Evolutionary conservation across 768 basidiomycete genomes (phyloP).

Genomic region (Auricularia sp.): DNA sequence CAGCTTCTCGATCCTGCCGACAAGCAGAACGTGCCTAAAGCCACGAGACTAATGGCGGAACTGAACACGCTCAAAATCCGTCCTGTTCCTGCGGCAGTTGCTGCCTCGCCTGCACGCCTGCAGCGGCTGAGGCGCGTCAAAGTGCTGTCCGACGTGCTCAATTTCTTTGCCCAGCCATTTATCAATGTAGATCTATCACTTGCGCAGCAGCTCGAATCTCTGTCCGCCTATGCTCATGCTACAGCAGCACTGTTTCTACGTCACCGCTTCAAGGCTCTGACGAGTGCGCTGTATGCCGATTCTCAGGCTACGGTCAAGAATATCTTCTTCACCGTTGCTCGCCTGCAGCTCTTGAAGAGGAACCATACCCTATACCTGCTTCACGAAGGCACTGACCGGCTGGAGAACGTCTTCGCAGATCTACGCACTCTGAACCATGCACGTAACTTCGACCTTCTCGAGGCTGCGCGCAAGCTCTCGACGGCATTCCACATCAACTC

Average conservation of each 20-base stretch:
- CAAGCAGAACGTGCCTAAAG: neutral
- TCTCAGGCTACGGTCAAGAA: no score
- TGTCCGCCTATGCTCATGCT: no score
- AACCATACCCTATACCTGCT: neutral
- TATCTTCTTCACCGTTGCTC: no score
- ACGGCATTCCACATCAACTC: neutral
- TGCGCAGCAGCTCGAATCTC: no score
- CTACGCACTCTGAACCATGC: neutral
- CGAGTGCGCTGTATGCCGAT: no score
- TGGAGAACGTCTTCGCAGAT: neutral
- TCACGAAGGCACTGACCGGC: neutral
- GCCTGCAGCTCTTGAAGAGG: no score
- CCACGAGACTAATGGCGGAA: neutral
- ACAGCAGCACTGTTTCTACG: no score
- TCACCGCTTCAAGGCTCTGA: no score
- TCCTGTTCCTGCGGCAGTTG: no score
- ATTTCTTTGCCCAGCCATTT: neutral
- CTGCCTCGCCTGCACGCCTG: neutral
- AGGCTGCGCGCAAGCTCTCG: neutral
- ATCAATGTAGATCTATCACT: neutral
- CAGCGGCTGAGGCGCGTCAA: neutral
- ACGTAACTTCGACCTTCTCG: neutral
- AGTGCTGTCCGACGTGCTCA: neutral
- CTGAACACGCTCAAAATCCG: neutral
- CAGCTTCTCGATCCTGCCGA: neutral